Evolutionary conservation across 2,329 filamentous ascomycete species (phyloP), one percentile per base, ranked within the genome.

Genomic region (Atkinsonella texensis): DNA sequence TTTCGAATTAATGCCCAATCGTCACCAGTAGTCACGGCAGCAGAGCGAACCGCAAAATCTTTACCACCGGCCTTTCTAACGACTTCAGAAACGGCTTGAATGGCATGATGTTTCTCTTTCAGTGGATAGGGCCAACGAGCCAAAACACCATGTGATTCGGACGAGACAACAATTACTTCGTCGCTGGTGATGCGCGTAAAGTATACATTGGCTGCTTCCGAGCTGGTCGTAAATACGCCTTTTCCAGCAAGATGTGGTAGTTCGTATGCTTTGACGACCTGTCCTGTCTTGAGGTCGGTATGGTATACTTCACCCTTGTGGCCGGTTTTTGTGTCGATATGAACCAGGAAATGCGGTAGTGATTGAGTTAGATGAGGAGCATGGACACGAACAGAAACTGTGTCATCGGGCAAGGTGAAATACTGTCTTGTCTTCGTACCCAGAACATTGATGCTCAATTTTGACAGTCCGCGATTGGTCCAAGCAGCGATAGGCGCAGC

Each of bases 271-370:
- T 87, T 89, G n/a, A 75, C 77, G 31, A 91, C 76, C 17, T 76
- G 77, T 50, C 75, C 79, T 53, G 75, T 83, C 68, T 84, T 84
- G 49, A 87, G 67, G 58, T 95, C 79, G 53, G 94, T 77, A 60
- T 95, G 88, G 63, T 85, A 96, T 32, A 97, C 84, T 55, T 94
- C 85, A 3, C 85, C 91, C 73, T 86, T 88, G 63, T 90, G 87
- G 17, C 81, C 81, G 2, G 72, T 72, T 38, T 74, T 74, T 0
- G 87, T 87, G 59, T 83, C 76, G 59, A 81, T 89, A 59, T 95
- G 87, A 5, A 95, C 85, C 33, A 96, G 72, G 70, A 96, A 94
- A 70, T 95, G 89, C 39, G 88, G 75, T 45, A 82, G 74, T 4
- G 87, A 84, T 61, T 86, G 85, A 32, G 81, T 70, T 51, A 84